These are phyloP conservation scores for Talaromyces adpressus DNA, from an alignment of 495 filamentous ascomycete species.

Conservation along the genomic window DNA sequence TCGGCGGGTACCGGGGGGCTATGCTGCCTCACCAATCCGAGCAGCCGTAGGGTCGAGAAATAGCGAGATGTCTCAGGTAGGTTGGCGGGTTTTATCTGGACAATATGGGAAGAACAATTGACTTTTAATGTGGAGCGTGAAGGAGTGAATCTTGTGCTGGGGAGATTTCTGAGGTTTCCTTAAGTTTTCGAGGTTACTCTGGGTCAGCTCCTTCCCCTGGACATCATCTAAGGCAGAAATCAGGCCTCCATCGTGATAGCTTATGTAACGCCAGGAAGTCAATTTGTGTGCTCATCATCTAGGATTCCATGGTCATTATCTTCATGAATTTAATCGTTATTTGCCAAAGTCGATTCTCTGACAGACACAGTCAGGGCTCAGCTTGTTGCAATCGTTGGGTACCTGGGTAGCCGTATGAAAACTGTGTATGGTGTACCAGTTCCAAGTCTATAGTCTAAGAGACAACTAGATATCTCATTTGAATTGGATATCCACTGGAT, in stretches of 20 bases:
- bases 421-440: background rate
- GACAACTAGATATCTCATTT: background rate
- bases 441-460: background rate
- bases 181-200: background rate
- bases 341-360: too few relatives aligned
- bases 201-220: background rate
- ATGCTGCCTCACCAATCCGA: slow-evolving; percentile 8
- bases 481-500: background rate
- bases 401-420: background rate
- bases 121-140: background rate
- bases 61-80: slow-evolving; percentile 3
- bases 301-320: background rate
- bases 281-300: background rate
- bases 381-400: background rate
- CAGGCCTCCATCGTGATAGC: background rate
- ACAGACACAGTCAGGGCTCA: background rate
- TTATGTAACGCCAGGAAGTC: background rate
- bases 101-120: background rate
- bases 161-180: background rate
- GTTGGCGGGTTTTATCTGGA: background rate
- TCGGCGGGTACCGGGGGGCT: slow-evolving; percentile 2
- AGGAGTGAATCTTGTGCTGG: background rate
- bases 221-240: background rate
- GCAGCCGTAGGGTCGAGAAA: background rate
- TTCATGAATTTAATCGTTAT: too few relatives aligned